Evolutionary conservation across 2,329 filamentous ascomycete genomes (phyloP).

Genomic region (Ophiobolus disseminans): DNA sequence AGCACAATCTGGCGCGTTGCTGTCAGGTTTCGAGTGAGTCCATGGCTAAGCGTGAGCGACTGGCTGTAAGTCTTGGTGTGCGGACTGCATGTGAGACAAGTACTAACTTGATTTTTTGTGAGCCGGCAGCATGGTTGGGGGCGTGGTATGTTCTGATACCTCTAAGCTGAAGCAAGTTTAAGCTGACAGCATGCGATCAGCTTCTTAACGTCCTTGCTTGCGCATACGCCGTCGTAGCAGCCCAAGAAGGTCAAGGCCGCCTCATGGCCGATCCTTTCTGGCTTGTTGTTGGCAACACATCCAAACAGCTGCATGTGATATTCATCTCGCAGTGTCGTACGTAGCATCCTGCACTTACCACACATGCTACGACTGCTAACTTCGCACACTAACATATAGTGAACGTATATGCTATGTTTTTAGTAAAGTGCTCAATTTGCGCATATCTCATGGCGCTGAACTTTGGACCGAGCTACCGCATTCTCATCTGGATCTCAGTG

Average conservation of each 20-base stretch:
- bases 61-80: no score
- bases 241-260: slow-evolving; percentile 13
- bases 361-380: no score
- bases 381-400: no score
- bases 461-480: slow-evolving; percentile 16
- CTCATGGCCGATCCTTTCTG: slow-evolving; percentile 18
- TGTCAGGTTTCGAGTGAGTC: slow-evolving; percentile 9
- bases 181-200: background rate
- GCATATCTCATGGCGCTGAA: slow-evolving; percentile 20
- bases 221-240: slow-evolving; percentile 3
- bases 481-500: slow-evolving; percentile 16
- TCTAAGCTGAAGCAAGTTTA: background rate
- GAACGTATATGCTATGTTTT: slow-evolving; percentile 23
- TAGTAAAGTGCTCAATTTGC: slow-evolving; percentile 21
- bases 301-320: slow-evolving; percentile 5
- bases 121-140: slow-evolving; percentile 16
- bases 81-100: no score
- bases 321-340: slow-evolving; percentile 11
- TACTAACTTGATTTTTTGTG: no score
- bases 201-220: slow-evolving; percentile 9
- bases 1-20: slow-evolving; percentile 8
- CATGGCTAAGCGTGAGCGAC: slow-evolving; percentile 2
- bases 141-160: slow-evolving; percentile 9
- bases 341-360: no score
- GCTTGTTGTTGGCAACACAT: slow-evolving; percentile 1